Evolutionary conservation across 768 basidiomycete genomes (phyloP), one percentile per base, ranked within the genome.

Genomic region (Xerocomus spinulosus): DNA sequence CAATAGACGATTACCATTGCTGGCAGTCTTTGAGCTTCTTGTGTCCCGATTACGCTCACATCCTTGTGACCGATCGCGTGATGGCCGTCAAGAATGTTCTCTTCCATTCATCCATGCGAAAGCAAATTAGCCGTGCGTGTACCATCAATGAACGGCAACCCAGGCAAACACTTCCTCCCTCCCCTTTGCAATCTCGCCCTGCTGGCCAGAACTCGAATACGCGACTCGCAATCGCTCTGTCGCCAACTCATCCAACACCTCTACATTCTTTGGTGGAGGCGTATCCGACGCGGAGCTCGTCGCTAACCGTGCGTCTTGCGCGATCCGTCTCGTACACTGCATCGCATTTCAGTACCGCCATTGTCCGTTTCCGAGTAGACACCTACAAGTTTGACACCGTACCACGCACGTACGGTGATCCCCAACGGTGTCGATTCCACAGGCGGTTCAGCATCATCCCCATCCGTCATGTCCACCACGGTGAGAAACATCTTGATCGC

Each of bases 401-500:
- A 82, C 91, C 90, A 92, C 7, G 88, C 87, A 23, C 89, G 72
- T 32, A 87, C 69, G 15, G 75, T 76, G 25, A 87, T 68, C 6
- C 77, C 79, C 5, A 70, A 63, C 0, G 73, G 74, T 15, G 68
- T 67, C 9, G 74, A 77, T 23, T 84, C 81, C 10, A 78, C 73
- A 3, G 77, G 68, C 4, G 69, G 69, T 36, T 76, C 70, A 3
- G 72, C 72, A 38, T 75, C 73, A 48, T 80, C 82, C 5, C 69
- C 70, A 30, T 84, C 83, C 3, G 75, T 75, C 86, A 92, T 92
- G 57, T 94, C 91, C 10, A 87, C 73, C 0, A 81, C 83, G 25
- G 83, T 72, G 7, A 93, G 77, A 71, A 82, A 92, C 72, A 81
- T 82, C 65, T 88, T 87, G 44, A 91, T 71, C 2, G 92, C 82